Percentiles rank a stretch among this genome's conserved stretches.
Evolutionary conservation across 2,329 filamentous ascomycete genomes (phyloP).

Genomic region (Trichoderma citrinoviride): DNA sequence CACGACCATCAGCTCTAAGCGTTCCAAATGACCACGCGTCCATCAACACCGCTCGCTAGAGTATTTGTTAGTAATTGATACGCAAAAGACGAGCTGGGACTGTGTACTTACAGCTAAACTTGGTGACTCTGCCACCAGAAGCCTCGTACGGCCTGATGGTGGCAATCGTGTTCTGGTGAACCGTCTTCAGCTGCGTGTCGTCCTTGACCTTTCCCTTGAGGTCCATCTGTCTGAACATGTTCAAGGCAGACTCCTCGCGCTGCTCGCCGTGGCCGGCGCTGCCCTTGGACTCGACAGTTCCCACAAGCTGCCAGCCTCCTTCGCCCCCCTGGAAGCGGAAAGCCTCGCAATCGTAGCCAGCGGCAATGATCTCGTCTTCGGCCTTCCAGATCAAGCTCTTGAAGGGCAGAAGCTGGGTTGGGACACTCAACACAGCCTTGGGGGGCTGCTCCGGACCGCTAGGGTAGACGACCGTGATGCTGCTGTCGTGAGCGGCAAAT

Average conservation of each 20-base stretch:
- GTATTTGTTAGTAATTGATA: conserved; percentile 30
- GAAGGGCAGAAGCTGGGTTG: conserved; percentile 87
- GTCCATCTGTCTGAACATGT: conserved; percentile 99
- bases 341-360: conserved; percentile 85
- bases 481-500: conserved; percentile 93
- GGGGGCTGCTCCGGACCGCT: conserved; percentile 87
- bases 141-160: conserved; percentile 76
- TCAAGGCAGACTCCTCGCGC: conserved; percentile 87
- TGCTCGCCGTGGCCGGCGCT: conserved; percentile 58
- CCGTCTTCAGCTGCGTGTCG: conserved; percentile 90
- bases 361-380: conserved; percentile 91
- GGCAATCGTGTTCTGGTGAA: conserved; percentile 94
- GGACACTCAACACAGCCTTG: conserved; percentile 82
- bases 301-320: conserved; percentile 78
- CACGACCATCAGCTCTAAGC: conserved; percentile 30
- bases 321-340: conserved; percentile 82
- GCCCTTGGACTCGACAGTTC: conserved; percentile 74
- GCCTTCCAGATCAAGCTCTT: conserved; percentile 89
- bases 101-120: conserved; percentile 77
- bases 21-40: conserved; percentile 76
- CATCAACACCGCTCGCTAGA: conserved; percentile 76
- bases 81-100: neutral
- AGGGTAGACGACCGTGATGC: conserved; percentile 94
- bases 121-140: conserved; percentile 61
- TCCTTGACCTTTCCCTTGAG: conserved; percentile 89